Percentiles rank a stretch among this genome's conserved stretches.
These are phyloP conservation scores for Globisporangium irregulare DNA, from an alignment of 352 stramenopile genomes.

Conservation along the genomic window DNA sequence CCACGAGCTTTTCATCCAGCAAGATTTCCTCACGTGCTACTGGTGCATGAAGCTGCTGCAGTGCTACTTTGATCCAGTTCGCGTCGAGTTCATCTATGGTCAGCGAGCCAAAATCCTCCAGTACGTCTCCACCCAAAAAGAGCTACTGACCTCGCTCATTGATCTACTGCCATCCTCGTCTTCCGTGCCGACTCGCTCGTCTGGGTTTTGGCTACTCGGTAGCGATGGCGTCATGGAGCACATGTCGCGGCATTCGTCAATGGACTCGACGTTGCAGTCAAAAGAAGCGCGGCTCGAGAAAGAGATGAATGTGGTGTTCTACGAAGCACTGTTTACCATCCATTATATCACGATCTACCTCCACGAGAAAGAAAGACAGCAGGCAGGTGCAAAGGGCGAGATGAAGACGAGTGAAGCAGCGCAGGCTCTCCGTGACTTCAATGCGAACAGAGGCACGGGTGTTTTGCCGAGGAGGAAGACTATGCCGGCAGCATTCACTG, in stretches of 20 bases:
- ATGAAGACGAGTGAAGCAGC: constrained; percentile 9
- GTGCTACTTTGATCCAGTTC: constrained; percentile 50
- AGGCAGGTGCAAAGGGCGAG: constrained; percentile 18
- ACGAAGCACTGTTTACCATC: constrained; percentile 62
- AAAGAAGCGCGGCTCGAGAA: constrained; percentile 67
- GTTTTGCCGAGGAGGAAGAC: background rate
- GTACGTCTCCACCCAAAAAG: constrained; percentile 49
- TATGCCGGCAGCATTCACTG: constrained; percentile 5
- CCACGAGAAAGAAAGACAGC: constrained; percentile 24
- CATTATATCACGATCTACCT: constrained; percentile 63
- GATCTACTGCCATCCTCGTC: constrained; percentile 55
- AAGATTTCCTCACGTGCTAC: constrained; percentile 60
- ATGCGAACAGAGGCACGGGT: background rate
- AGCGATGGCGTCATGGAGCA: constrained; percentile 20
- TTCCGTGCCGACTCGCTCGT: constrained; percentile 29
- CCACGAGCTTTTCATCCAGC: constrained; percentile 52
- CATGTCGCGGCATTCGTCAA: constrained; percentile 17
- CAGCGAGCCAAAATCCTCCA: constrained; percentile 55
- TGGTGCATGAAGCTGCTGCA: constrained; percentile 69
- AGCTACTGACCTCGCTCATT: constrained; percentile 45
- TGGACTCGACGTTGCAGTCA: constrained; percentile 32
- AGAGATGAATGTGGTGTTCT: constrained; percentile 66
- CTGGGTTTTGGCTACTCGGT: constrained; percentile 46
- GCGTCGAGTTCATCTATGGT: constrained; percentile 25
- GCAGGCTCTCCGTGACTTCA: constrained; percentile 8